phyloP scores from a whole-genome alignment of 208 protist species.

The Trypanosoma lewisi region DNA sequence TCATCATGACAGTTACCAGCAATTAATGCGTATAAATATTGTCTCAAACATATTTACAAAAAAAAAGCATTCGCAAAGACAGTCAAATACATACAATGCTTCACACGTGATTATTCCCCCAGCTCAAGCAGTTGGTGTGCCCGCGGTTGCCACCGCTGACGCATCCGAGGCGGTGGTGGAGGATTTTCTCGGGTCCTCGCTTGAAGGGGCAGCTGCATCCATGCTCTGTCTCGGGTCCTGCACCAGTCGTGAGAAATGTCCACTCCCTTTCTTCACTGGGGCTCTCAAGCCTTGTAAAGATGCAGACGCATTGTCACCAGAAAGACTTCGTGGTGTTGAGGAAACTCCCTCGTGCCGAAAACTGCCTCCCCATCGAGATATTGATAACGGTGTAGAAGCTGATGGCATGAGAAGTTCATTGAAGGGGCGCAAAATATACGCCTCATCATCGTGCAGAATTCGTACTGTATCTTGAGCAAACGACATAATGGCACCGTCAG shows the following conservation, averaged over 20 bases:
- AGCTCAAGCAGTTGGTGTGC: not conserved
- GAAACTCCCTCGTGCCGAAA: not conserved
- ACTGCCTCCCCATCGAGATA: not conserved
- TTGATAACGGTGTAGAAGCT: not conserved
- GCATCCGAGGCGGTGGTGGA: not conserved
- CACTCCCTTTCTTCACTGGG: not conserved
- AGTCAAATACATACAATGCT: conserved; percentile 1
- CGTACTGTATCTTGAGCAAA: conserved; percentile 30
- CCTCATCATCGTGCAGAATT: conserved; percentile 48
- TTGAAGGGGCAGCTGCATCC: not conserved
- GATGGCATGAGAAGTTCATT: conserved; percentile 45
- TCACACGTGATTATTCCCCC: not conserved
- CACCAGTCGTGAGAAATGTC: not conserved
- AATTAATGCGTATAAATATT: too few relatives aligned
- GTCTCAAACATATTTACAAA: too few relatives aligned
- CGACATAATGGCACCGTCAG: conserved; percentile 25
- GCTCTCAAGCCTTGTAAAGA: not conserved
- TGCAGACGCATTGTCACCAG: not conserved
- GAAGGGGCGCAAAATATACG: conserved; percentile 43
- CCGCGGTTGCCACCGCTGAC: not conserved
- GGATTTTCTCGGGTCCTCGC: not conserved
- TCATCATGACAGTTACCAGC: too few relatives aligned
- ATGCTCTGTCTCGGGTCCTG: not conserved
- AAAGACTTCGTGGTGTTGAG: not conserved
- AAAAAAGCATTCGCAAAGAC: conserved; percentile 6